phyloP scores from a whole-genome alignment of 192 early-diverging fungal species.

The Coemansia sp. region DNA sequence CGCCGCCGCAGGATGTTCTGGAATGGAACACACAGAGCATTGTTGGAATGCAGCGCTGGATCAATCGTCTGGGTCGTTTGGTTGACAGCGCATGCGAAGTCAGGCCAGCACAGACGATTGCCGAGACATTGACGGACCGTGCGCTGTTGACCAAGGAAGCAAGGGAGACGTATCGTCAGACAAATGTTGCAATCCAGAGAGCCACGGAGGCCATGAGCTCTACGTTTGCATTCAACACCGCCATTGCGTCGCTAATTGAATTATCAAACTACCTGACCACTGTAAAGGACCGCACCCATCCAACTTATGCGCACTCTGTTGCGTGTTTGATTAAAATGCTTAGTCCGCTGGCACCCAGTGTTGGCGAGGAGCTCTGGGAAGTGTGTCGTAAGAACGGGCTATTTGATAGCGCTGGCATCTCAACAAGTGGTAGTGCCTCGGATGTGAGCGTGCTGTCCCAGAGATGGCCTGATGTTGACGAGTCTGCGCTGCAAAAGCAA shows the following conservation, averaged over 20 bases:
- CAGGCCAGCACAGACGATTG: constrained; percentile 56
- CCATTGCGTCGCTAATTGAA: constrained; percentile 83
- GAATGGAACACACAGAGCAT: constrained; percentile 91
- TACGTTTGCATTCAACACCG: constrained; percentile 75
- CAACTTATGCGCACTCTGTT: constrained; percentile 59
- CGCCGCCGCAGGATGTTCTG: constrained; percentile 84
- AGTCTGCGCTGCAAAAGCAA: constrained; percentile 55
- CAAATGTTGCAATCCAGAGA: constrained; percentile 37
- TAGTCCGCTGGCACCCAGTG: constrained; percentile 68
- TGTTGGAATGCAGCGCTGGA: constrained; percentile 90
- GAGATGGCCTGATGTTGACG: constrained; percentile 60
- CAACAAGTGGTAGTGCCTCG: background rate
- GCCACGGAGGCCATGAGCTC: constrained; percentile 46
- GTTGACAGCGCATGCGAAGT: constrained; percentile 51
- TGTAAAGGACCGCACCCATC: constrained; percentile 29
- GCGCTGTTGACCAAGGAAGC: constrained; percentile 30
- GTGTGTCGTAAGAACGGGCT: constrained; percentile 21
- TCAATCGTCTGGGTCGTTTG: constrained; percentile 62
- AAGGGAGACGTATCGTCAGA: constrained; percentile 34
- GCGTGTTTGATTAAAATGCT: constrained; percentile 67
- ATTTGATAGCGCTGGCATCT: constrained; percentile 8
- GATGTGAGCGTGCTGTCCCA: constrained; percentile 54
- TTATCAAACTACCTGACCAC: constrained; percentile 59
- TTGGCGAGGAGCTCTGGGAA: constrained; percentile 77
- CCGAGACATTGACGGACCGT: constrained; percentile 25